phyloP scores from a whole-genome alignment of 305 asterid genomes.

The Fraxinus xanthoxyloides region DNA sequence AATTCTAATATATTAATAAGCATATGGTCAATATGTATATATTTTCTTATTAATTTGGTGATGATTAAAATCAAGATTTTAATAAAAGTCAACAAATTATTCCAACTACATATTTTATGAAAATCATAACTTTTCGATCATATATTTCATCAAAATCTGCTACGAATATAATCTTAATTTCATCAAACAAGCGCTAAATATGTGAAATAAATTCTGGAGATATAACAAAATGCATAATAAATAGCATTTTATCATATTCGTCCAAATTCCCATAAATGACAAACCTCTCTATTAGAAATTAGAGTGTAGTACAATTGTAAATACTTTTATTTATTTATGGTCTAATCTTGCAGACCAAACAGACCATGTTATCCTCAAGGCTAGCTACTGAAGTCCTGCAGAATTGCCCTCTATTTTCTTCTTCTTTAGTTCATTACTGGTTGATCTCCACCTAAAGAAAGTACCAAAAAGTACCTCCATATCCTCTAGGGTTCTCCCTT shows the following conservation, averaged over 20 bases:
- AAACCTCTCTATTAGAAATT: not conserved
- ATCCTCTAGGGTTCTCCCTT: slow-evolving; percentile 29
- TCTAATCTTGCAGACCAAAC: not conserved
- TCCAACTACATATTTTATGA: no score
- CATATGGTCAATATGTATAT: not conserved
- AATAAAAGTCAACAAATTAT: no score
- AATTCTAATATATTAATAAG: no score
- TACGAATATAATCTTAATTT: no score
- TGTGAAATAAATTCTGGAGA: no score
- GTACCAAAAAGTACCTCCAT: slow-evolving; percentile 29
- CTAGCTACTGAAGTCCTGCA: not conserved
- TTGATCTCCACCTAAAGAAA: slow-evolving; percentile 29
- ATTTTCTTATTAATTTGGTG: no score
- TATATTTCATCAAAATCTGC: no score
- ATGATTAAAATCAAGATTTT: no score
- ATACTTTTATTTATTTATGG: not conserved
- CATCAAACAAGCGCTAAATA: no score
- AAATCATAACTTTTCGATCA: no score
- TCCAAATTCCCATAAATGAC: not conserved
- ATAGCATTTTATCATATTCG: not conserved
- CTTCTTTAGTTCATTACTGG: not conserved
- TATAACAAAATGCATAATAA: not conserved
- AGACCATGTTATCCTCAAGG: not conserved
- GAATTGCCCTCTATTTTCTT: not conserved
- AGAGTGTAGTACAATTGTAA: not conserved